Base-by-base conservation (phyloP, 768 basidiomycete genomes). In the Hortiboletus flavorubellus region DNA sequence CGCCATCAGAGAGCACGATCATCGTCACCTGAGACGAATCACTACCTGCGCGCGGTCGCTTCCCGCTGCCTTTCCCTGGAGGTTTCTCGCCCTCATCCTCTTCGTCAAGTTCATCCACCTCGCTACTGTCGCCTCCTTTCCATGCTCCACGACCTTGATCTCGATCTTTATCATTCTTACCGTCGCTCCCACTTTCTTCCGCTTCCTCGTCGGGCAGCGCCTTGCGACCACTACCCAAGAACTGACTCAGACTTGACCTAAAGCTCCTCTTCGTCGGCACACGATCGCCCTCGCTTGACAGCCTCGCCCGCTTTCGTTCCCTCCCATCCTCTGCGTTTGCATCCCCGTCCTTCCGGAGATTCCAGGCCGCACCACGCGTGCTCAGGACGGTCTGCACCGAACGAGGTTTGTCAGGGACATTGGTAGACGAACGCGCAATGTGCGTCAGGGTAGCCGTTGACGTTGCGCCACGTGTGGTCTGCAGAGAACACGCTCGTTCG, bases 281-380 rank as follows among this genome's bases (percentile, higher is more conserved):
- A 10, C 39, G 45, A 43, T 44, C 51, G 0, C 33, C 34, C 15
- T 65, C 68, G 30, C 2, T 49, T 8, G 57, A 60, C 45, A 68
- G 16, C 44, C 62, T 64, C 46, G 69, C 51, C 37, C 76, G 78
- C 70, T 81, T 85, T 56, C 62, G 55, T 44, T 58, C 69, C 26
- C 69, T 70, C 21, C 60, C 59, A 18, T 41, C 46, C 21, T 59
- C 59, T 44, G 59, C 56, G 34, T 54, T 51, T 18, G 51, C 51
- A n/a, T 49, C 56, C 8, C 37, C 46, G n/a, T 60, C 46, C 14
- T 47, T 61, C 26, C 66, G 63, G 16, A 76, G 58, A 53, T 75
- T 76, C 80, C 85, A 88, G 2, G 71, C 63, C 3, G 85, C 80
- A 5, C 72, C 68, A 5, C 75, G 70, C 0, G 87, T 87, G 60